These are phyloP conservation scores for Barnettozyma hawaiiensis DNA, from an alignment of 1,139 yeast species.

Conservation along the genomic window DNA sequence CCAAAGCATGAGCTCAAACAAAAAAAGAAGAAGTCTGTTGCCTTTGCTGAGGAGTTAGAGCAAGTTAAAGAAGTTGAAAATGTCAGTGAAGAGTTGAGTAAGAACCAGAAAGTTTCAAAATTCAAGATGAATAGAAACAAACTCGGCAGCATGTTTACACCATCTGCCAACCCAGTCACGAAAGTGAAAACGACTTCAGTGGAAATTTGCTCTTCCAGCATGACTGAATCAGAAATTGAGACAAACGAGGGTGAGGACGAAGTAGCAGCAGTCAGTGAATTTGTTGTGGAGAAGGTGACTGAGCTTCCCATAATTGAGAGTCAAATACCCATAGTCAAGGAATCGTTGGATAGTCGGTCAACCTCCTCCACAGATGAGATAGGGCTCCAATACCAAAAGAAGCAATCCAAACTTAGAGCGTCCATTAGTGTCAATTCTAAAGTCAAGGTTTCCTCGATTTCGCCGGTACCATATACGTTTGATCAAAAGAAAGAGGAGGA, in stretches of 20 bases:
- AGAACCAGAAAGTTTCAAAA: slow-evolving; percentile 13
- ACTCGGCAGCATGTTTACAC: slow-evolving; percentile 4
- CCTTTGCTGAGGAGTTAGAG: slow-evolving; percentile 43
- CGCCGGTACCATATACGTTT: no score
- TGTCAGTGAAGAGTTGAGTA: slow-evolving; percentile 40
- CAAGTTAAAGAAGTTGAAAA: slow-evolving; percentile 49
- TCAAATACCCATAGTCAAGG: not conserved
- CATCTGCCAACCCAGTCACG: not conserved
- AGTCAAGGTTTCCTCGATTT: not conserved
- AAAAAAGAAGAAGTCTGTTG: slow-evolving; percentile 40
- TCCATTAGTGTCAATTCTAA: not conserved
- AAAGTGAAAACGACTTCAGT: not conserved
- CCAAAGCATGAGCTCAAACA: not conserved
- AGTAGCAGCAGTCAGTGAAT: slow-evolving; percentile 1
- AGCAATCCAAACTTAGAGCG: not conserved
- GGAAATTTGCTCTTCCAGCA: not conserved
- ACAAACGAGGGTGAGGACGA: not conserved
- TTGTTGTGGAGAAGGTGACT: slow-evolving; percentile 6
- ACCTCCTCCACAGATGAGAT: not conserved
- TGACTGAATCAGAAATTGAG: not conserved
- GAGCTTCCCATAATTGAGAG: not conserved
- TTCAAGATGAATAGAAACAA: slow-evolving; percentile 16
- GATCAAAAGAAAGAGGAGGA: no score
- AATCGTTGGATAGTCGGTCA: not conserved
- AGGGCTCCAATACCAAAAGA: not conserved